A percentile compares a stretch with the other conserved stretches of the same genome.
Conservation (phyloP, 345 rosid species). For the Salix brachista region DNA sequence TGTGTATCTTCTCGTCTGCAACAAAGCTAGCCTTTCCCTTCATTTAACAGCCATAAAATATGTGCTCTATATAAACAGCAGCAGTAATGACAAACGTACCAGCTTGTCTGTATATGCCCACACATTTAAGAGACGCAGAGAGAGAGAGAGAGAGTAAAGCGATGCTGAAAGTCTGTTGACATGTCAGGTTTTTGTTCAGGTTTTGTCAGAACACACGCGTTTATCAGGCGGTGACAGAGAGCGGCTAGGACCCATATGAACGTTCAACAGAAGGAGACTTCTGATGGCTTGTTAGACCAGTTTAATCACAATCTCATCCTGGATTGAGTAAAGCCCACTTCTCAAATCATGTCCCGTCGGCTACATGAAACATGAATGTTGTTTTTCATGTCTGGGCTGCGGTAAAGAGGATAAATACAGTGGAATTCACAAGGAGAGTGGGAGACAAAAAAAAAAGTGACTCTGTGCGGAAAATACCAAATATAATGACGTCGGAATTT, state of each 20-base stretch:
- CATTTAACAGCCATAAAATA: not conserved
- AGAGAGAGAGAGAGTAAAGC: not conserved
- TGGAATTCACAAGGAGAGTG: not conserved
- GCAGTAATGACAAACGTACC: not conserved
- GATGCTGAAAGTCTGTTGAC: not conserved
- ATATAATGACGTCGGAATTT: too few species aligned
- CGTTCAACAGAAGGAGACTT: not conserved
- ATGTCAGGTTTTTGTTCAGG: slow-evolving; percentile 1
- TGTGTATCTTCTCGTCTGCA: not conserved
- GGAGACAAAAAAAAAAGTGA: not conserved
- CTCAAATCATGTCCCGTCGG: not conserved
- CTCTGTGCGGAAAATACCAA: too few species aligned
- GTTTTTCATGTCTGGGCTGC: not conserved
- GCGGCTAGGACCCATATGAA: not conserved
- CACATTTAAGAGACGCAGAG: not conserved
- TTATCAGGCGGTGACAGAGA: not conserved
- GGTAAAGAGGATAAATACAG: not conserved
- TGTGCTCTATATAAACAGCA: not conserved
- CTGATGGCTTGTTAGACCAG: not conserved
- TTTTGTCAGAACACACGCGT: slow-evolving; percentile 18
- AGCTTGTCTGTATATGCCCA: not conserved
- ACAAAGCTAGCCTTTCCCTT: not conserved
- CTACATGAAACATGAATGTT: not conserved
- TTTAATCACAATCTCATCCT: not conserved
- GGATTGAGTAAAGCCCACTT: not conserved